Percentiles rank a stretch among this genome's conserved stretches.
Conservation (phyloP, 176 grass and related monocot genomes). For the Aegilops speltoides region DNA sequence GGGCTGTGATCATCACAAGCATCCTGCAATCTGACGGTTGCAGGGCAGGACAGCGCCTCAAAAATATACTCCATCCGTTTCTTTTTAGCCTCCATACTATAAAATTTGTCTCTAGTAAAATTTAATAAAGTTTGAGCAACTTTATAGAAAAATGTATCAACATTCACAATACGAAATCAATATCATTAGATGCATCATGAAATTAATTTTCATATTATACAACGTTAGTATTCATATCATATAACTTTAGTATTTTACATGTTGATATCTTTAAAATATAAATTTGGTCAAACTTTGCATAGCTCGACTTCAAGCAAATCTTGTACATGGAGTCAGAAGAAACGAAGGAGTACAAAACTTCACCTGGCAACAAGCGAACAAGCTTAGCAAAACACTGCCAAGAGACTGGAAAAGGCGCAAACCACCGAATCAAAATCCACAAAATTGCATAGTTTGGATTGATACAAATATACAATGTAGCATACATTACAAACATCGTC, state of each 20-base stretch:
- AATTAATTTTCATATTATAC: no score
- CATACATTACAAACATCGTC: not conserved
- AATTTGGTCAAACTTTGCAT: no score
- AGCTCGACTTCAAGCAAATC: no score
- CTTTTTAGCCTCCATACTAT: not conserved
- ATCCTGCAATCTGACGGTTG: not conserved
- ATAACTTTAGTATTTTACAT: no score
- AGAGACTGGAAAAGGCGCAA: not conserved
- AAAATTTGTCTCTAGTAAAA: not conserved
- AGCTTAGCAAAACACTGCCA: not conserved
- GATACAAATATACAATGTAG: not conserved
- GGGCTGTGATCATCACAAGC: not conserved
- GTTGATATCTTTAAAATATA: no score
- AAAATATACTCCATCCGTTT: not conserved
- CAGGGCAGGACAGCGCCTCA: not conserved
- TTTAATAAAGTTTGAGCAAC: no score
- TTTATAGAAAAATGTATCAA: no score
- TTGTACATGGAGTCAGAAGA: no score
- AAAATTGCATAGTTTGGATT: constrained; percentile 5
- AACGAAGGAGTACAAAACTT: not conserved
- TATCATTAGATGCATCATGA: no score
- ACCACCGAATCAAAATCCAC: not conserved
- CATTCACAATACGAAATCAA: no score
- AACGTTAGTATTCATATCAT: no score
- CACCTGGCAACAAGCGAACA: not conserved